Conservation (phyloP, 176 grass and related monocot genomes). For the Ananas comosus region DNA sequence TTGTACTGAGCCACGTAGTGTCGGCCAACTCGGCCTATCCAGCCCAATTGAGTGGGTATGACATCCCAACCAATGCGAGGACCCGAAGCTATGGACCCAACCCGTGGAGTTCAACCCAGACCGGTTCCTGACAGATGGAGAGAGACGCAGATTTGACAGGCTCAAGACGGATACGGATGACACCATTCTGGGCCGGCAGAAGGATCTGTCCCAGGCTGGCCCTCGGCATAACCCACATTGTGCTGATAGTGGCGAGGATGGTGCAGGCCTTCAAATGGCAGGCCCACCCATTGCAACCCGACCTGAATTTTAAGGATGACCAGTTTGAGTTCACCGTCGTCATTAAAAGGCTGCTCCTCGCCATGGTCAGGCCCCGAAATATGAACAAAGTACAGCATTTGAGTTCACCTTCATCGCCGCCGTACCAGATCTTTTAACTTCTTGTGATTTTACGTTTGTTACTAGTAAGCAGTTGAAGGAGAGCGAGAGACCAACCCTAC, state of each 20-base stretch:
- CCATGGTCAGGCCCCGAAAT: slow-evolving; percentile 49
- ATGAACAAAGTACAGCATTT: too few species aligned
- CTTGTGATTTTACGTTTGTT: too few species aligned
- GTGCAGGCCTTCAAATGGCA: slow-evolving; percentile 89
- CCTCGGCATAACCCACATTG: slow-evolving; percentile 82
- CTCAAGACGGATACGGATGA: slow-evolving; percentile 76
- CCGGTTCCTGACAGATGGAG: too few species aligned
- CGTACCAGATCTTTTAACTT: too few species aligned
- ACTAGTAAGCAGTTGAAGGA: too few species aligned
- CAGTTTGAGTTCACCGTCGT: slow-evolving; percentile 89
- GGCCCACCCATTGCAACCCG: slow-evolving; percentile 56
- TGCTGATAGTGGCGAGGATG: slow-evolving; percentile 70
- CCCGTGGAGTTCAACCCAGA: slow-evolving; percentile 69
- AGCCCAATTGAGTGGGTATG: slow-evolving; percentile 55
- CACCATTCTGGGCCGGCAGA: slow-evolving; percentile 74
- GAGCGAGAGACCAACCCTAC: too few species aligned
- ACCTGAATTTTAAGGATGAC: slow-evolving; percentile 65
- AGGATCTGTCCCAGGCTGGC: slow-evolving; percentile 71
- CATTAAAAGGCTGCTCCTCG: slow-evolving; percentile 59
- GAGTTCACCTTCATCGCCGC: too few species aligned
- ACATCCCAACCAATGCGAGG: slow-evolving; percentile 65
- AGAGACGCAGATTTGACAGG: slow-evolving; percentile 69
- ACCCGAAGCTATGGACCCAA: slow-evolving; percentile 48
- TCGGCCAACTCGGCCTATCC: slow-evolving; percentile 31
- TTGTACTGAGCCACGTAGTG: slow-evolving; percentile 67